These are phyloP conservation scores for Scenedesmus sp. DNA, from an alignment of 163 green algal species.

Conservation along the genomic window DNA sequence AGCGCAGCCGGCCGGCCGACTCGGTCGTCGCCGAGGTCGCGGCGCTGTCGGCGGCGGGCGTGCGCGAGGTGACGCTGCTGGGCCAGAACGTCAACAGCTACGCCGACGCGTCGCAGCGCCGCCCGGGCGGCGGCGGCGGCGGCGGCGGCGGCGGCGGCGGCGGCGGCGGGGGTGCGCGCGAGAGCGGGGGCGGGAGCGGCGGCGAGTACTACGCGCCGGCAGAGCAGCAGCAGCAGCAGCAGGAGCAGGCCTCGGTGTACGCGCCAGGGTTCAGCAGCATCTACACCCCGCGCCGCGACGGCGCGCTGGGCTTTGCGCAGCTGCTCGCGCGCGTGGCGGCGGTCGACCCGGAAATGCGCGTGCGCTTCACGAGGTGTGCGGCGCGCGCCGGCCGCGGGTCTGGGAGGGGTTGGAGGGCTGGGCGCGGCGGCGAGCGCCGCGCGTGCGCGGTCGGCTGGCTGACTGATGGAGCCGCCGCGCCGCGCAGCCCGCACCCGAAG, in stretches of 20 bases:
- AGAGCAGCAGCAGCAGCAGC: background rate
- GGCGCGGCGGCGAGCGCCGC: too few relatives aligned
- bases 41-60: conserved; percentile 64
- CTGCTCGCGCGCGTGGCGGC: conserved; percentile 75
- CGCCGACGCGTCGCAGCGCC: conserved; percentile 56
- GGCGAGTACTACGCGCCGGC: too few relatives aligned
- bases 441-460: too few relatives aligned
- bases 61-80: background rate
- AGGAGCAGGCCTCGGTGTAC: conserved; percentile 39
- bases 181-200: too few relatives aligned
- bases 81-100: conserved; percentile 35
- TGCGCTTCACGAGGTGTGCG: conserved; percentile 96
- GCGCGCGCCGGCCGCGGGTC: too few relatives aligned
- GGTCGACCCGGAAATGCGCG: conserved; percentile 83
- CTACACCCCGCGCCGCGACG: conserved; percentile 76
- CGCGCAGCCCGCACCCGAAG: conserved; percentile 91
- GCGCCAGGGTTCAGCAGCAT: conserved; percentile 76
- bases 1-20: conserved; percentile 75
- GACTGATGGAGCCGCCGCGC: too few relatives aligned
- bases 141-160: too few relatives aligned
- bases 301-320: conserved; percentile 77
- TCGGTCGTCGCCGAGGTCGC: conserved; percentile 85
- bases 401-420: too few relatives aligned
- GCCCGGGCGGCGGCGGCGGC: conserved; percentile 13
- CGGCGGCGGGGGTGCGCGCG: too few relatives aligned